Evolutionary conservation across 73 alveolate species (phyloP), one percentile per base, ranked within the genome.

Genomic region (Paramecium pentaurelia): DNA sequence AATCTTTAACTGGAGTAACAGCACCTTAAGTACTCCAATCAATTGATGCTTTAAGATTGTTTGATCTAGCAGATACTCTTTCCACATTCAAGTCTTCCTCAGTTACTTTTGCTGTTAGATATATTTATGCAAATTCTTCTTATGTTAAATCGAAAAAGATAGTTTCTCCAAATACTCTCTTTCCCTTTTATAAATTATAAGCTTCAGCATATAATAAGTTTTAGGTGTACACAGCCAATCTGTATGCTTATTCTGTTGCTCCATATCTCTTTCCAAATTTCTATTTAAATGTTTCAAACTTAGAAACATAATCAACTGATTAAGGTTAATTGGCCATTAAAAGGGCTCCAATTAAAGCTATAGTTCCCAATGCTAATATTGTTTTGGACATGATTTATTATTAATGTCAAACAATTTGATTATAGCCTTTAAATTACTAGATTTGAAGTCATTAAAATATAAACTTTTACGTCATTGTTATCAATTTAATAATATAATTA

Each of bases 1-100:
- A 95, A 92, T 93, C 80, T 86, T 95, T 90, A 4, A 95, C 93
- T 30, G 51, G 68, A 12, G 94, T 83, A 20, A 95, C 95, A 60
- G 93, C 93, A 51, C 95, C 95, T 44, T 77, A 27, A 37, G 93
- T 16, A 49, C 40, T 64, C 95, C 95, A 90, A 85, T 90, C 91
- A 11, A 90, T 40, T 25, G 89, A 49, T 20, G 71, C 93, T 27
- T 73, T 8, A 20, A 54, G 60, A 25, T 51, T 42, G 44, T 38
- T 59, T 44, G 73, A 73, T 22, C 84, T 73, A 68, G 47, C 51
- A 32, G 84, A 32, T 16, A 68, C 84, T 68, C 84, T 68, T 68
- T 58, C 45, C 11, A 37, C 59, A 44, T 89, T 60, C 80, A 75
- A 93, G 8, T 45, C 87, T 20, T 36, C 68, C 6, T 75, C 80